Percentiles rank a stretch among this genome's conserved stretches.
Conservation (phyloP, 2,329 filamentous ascomycete species). For the Penicillium hordei region DNA sequence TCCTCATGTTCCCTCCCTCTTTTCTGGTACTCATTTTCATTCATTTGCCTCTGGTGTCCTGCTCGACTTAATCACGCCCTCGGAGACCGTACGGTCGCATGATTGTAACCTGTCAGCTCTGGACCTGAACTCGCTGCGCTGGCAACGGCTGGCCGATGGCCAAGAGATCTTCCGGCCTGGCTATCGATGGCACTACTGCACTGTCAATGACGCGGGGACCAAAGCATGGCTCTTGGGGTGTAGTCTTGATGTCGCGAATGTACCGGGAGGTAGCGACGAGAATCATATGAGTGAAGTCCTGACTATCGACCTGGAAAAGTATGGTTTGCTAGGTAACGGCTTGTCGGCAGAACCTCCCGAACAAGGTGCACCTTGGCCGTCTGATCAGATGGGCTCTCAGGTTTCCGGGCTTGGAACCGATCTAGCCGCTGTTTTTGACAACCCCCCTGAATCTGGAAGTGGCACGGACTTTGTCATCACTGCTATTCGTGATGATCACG, state of each 20-base stretch:
- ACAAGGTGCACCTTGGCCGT: conserved; percentile 49
- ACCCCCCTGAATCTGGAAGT: conserved; percentile 77
- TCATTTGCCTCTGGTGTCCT: conserved; percentile 90
- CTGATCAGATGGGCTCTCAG: conserved; percentile 55
- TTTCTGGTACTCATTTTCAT: conserved; percentile 91
- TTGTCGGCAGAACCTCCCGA: conserved; percentile 56
- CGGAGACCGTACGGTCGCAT: conserved; percentile 77
- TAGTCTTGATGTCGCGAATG: conserved; percentile 69
- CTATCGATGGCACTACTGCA: conserved; percentile 99
- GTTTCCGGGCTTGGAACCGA: conserved; percentile 75
- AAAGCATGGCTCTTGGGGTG: conserved; percentile 97
- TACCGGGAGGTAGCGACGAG: conserved; percentile 70
- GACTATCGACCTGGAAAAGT: conserved; percentile 86
- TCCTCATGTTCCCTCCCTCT: conserved; percentile 80
- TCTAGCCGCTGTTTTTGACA: conserved; percentile 82
- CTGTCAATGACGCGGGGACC: conserved; percentile 89
- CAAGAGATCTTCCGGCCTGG: conserved; percentile 87
- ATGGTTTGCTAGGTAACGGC: conserved; percentile 84
- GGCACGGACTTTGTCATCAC: conserved; percentile 91
- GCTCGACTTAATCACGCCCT: conserved; percentile 90
- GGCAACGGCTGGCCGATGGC: conserved; percentile 93
- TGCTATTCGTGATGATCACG: conserved; percentile 69
- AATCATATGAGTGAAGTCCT: conserved; percentile 94
- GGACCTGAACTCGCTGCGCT: conserved; percentile 81
- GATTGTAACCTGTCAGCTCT: conserved; percentile 90